Evolutionary conservation across 352 stramenopile genomes (phyloP), one percentile per base, ranked within the genome.

Genomic region (Globisporangium splendens): DNA sequence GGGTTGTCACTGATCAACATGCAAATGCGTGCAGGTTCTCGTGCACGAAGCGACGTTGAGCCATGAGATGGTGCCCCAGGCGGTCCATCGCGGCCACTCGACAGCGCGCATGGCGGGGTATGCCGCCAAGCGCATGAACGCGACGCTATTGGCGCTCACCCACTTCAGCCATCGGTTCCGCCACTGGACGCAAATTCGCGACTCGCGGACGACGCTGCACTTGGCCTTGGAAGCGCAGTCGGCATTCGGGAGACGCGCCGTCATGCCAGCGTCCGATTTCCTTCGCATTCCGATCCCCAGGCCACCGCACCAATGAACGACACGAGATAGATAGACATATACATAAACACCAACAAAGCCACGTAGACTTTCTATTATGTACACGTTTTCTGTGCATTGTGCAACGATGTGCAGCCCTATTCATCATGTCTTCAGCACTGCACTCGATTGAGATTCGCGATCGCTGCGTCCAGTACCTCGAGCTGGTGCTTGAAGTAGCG

Each of bases 91-190:
- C 56, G 84, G 83, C n/a, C 84, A 94, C 61, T 93, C 84, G 41
- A 93, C 82, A 2, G 85, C 82, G 53, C 65, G 69, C 7, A 92
- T 92, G 83, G 83, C 86, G 8, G 86, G 86, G 5, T 83, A 79
- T 38, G 79, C 83, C 15, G 86, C 86, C 14, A 77, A 78, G 44
- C 72, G 77, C n/a, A 80, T 90, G 69, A 89, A 92, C 44, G 81
- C 86, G 33, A 85, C 74, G 43, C 61, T 93, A 24, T 68, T 96
- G 11, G 85, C 83, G 18, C 62, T 96, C 33, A 96, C 84, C 17
- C 86, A 96, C 59, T 93, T 96, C 50, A 95, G 84, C 50, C 77
- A 90, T 49, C 82, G 83, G n/a, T 96, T 94, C 50, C 72, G 79
- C 15, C 69, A 88, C 50, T 91, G 80, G 82, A 74, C 71, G 4